phyloP scores from a whole-genome alignment of 495 filamentous ascomycete species.

The Hyaloscypha hepaticicola region DNA sequence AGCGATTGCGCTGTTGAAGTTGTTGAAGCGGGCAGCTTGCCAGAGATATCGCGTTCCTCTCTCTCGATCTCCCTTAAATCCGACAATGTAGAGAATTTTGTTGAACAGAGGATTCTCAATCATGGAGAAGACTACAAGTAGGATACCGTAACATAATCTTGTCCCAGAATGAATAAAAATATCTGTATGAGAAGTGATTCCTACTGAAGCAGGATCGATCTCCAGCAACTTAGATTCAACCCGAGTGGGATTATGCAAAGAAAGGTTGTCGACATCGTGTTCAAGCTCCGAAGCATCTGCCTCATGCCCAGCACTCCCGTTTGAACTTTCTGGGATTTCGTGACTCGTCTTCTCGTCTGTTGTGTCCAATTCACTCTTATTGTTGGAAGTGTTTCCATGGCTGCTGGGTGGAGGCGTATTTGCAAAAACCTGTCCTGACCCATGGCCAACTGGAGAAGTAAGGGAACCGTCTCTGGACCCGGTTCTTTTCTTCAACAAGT shows the following conservation, averaged over 20 bases:
- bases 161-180: slow-evolving; percentile 84
- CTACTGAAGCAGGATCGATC: slow-evolving; percentile 46
- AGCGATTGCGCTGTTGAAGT: slow-evolving; percentile 89
- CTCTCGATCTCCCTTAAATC: slow-evolving; percentile 88
- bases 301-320: neutral
- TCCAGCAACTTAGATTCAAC: slow-evolving; percentile 32
- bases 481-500: slow-evolving; percentile 34
- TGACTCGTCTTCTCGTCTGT: slow-evolving; percentile 14
- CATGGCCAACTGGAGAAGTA: neutral
- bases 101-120: slow-evolving; percentile 79
- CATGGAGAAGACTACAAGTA: slow-evolving; percentile 83
- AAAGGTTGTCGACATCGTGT: neutral
- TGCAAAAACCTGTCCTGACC: neutral
- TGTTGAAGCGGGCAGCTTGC: slow-evolving; percentile 84
- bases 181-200: slow-evolving; percentile 61
- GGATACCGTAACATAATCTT: slow-evolving; percentile 84
- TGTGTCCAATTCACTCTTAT: neutral
- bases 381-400: neutral
- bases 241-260: slow-evolving; percentile 12
- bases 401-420: neutral
- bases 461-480: slow-evolving; percentile 16
- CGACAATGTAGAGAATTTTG: slow-evolving; percentile 81
- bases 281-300: neutral
- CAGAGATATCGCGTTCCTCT: slow-evolving; percentile 83
- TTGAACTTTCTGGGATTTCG: neutral